phyloP scores from a whole-genome alignment of 2,329 filamentous ascomycete genomes.

The Colletotrichum spaethianum region DNA sequence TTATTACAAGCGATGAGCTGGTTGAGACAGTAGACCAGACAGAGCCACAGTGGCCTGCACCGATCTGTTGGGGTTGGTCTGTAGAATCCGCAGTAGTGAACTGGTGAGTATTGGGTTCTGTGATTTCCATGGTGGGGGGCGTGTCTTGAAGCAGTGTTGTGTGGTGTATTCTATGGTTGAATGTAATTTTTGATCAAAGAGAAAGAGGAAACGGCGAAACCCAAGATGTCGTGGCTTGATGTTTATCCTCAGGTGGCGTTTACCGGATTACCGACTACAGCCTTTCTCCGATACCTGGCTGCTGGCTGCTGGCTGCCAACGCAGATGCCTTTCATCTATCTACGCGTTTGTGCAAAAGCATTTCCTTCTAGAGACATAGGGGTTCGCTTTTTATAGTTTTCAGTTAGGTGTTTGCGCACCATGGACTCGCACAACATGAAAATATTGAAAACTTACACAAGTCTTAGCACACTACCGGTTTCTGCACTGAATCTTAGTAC shows the following conservation, averaged over 20 bases:
- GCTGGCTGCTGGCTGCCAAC: neutral
- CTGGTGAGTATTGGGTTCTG: neutral
- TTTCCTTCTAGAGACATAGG: too few relatives aligned
- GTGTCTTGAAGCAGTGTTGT: too few relatives aligned
- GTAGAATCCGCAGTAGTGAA: neutral
- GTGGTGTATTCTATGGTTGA: neutral
- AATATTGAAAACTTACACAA: too few relatives aligned
- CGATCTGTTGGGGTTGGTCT: slow-evolving; percentile 11
- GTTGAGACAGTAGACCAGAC: slow-evolving; percentile 16
- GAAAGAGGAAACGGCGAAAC: neutral
- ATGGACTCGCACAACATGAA: too few relatives aligned
- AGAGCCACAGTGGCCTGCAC: slow-evolving; percentile 31
- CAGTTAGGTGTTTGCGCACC: too few relatives aligned
- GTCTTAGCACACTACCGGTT: too few relatives aligned
- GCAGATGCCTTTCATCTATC: neutral
- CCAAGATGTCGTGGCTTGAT: too few relatives aligned
- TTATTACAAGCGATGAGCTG: slow-evolving; percentile 23
- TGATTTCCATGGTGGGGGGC: neutral
- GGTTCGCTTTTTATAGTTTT: neutral
- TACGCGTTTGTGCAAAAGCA: neutral
- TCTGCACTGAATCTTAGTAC: too few relatives aligned
- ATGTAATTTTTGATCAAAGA: neutral
- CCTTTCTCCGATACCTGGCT: neutral
- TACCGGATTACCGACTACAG: too few relatives aligned
- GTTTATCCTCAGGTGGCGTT: too few relatives aligned